phyloP scores from a whole-genome alignment of 1,284 basidiomycete genomes.

The Xerocomus tenax region DNA sequence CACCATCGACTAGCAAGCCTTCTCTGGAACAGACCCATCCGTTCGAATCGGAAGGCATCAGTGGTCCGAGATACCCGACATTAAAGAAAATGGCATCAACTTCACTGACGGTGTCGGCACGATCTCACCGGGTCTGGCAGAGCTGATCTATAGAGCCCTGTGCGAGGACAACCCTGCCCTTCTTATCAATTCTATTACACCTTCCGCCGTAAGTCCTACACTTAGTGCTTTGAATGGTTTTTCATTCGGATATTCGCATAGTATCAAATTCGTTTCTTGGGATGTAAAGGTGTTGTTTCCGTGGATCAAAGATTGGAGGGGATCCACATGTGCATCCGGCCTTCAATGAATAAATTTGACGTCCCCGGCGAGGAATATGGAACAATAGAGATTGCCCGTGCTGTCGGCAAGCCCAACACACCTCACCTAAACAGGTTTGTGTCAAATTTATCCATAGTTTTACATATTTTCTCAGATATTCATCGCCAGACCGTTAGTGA shows the following conservation, averaged over 20 bases:
- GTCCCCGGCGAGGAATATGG: constrained; percentile 40
- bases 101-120: constrained; percentile 75
- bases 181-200: constrained; percentile 33
- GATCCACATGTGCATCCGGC: constrained; percentile 53
- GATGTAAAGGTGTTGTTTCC: constrained; percentile 68
- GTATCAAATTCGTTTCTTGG: constrained; percentile 72
- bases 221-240: background rate
- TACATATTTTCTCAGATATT: background rate
- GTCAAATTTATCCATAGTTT: background rate
- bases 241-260: constrained; percentile 20
- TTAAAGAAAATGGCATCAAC: constrained; percentile 38
- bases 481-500: constrained; percentile 49
- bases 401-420: constrained; percentile 48
- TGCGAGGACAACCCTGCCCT: constrained; percentile 38
- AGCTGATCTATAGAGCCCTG: constrained; percentile 50
- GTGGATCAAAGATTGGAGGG: constrained; percentile 48
- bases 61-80: constrained; percentile 54
- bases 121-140: constrained; percentile 52
- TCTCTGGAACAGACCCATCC: constrained; percentile 70
- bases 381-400: constrained; percentile 62
- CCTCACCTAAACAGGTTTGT: constrained; percentile 59
- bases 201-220: constrained; percentile 47
- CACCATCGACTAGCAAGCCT: constrained; percentile 47
- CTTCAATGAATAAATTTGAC: constrained; percentile 70
- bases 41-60: constrained; percentile 47